These are phyloP conservation scores for Ceratocystis diversiconidia DNA, from an alignment of 2,329 filamentous ascomycete genomes.

Conservation along the genomic window DNA sequence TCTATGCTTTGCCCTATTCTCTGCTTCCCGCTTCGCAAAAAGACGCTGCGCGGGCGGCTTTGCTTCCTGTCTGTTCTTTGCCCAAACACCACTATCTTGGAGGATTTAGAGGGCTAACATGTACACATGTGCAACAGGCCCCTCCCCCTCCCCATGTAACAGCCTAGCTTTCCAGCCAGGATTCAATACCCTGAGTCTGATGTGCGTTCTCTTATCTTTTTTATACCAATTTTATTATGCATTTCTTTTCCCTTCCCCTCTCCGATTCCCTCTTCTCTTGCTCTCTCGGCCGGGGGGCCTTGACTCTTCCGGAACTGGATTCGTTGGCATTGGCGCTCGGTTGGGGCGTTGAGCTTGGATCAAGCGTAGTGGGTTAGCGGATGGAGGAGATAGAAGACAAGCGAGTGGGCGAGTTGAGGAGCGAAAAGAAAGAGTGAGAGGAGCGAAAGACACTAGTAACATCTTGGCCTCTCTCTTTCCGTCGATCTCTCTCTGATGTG, in stretches of 20 bases:
- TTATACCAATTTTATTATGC: background rate
- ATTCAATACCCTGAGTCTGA: background rate
- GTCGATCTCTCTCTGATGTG: too few relatives aligned
- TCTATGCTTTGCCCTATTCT: background rate
- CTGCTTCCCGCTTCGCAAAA: background rate
- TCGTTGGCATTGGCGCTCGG: background rate
- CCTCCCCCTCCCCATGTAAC: background rate
- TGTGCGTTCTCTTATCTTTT: background rate
- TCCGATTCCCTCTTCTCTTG: background rate
- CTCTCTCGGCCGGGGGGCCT: background rate
- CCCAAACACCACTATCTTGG: too few relatives aligned
- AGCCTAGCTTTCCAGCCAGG: background rate
- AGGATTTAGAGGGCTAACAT: background rate
- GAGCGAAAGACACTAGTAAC: background rate
- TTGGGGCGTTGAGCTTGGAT: background rate
- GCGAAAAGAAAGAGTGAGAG: background rate
- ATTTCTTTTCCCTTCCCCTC: background rate
- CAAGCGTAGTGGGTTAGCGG: too few relatives aligned
- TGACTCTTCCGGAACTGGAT: background rate
- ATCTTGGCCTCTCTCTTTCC: too few relatives aligned
- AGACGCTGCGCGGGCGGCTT: background rate
- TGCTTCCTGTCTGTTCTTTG: background rate
- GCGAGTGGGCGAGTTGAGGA: background rate
- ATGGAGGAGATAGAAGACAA: background rate
- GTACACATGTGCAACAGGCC: background rate